Conservation (phyloP, 2,329 filamentous ascomycete genomes). For the Cladosporium cucumerinum region DNA sequence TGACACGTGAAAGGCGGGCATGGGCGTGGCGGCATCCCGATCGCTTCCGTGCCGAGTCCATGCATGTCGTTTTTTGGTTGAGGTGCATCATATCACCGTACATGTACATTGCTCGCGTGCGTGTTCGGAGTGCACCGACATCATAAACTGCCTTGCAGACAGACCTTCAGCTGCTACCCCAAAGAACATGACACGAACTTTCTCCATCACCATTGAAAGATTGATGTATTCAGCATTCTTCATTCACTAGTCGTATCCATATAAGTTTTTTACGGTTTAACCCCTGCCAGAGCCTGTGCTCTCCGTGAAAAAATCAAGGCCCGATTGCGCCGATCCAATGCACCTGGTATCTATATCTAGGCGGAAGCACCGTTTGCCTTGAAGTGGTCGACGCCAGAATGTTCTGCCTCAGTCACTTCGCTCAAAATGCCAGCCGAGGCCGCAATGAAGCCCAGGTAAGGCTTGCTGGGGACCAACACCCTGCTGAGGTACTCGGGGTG, state of each 20-base stretch:
- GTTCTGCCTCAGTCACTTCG: conserved; percentile 33
- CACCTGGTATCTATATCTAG: conserved; percentile 3
- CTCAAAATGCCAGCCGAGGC: conserved; percentile 67
- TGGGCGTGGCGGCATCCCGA: background rate
- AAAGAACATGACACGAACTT: background rate
- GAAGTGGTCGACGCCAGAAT: conserved; percentile 9
- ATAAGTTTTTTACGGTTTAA: background rate
- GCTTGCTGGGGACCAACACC: conserved; percentile 69
- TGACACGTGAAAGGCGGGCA: background rate
- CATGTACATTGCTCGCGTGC: background rate
- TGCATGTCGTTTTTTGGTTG: background rate
- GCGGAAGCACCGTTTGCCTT: conserved; percentile 5
- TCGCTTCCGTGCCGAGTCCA: background rate
- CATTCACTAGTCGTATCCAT: conserved; percentile 5
- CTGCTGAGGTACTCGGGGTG: conserved; percentile 82
- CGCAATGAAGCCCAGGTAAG: conserved; percentile 82
- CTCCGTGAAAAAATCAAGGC: conserved; percentile 3
- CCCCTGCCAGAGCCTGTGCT: conserved; percentile 6
- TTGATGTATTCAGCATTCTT: background rate
- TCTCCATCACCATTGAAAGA: background rate
- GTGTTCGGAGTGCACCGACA: background rate
- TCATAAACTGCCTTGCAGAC: background rate
- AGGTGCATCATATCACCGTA: background rate
- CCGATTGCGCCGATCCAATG: conserved; percentile 8
- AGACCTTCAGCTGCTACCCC: background rate